A percentile compares a stretch with the other conserved stretches of the same genome.
phyloP scores from a whole-genome alignment of 148 eudicot genomes.

The Euryodendron excelsum region DNA sequence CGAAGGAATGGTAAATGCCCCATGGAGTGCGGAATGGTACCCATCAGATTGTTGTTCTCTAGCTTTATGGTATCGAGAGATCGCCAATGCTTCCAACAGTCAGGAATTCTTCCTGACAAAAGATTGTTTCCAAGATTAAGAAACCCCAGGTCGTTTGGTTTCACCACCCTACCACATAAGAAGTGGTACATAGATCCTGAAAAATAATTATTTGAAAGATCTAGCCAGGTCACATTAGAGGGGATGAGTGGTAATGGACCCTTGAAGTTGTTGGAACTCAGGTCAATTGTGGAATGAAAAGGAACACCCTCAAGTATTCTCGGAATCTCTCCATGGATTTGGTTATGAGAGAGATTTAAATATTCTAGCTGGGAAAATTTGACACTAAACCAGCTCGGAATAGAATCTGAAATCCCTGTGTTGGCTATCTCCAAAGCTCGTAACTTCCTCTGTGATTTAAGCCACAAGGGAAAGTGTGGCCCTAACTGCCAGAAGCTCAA shows the following conservation, averaged over 20 bases:
- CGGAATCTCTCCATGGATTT: constrained; percentile 10
- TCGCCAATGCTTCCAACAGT: neutral
- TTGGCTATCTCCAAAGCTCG: neutral
- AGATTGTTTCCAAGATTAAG: constrained; percentile 2
- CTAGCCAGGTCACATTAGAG: neutral
- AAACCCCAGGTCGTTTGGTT: neutral
- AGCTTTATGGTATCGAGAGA: neutral
- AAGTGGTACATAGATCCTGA: constrained; percentile 8
- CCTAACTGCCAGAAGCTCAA: constrained; percentile 23
- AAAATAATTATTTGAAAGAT: constrained; percentile 15
- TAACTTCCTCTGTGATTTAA: neutral
- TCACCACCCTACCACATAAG: neutral
- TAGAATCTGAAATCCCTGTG: constrained; percentile 13
- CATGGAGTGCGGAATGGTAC: neutral
- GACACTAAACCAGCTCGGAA: constrained; percentile 7
- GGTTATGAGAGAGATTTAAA: constrained; percentile 9
- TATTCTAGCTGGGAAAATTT: neutral
- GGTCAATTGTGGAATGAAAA: neutral
- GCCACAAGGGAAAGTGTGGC: constrained; percentile 2
- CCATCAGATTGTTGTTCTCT: neutral
- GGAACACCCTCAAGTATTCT: neutral
- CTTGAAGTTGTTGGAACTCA: neutral
- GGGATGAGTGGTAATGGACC: neutral
- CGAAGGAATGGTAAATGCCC: neutral
- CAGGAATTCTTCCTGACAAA: constrained; percentile 2